These are phyloP conservation scores for Colletotrichum falcatum DNA, from an alignment of 2,329 filamentous ascomycete genomes.

Conservation along the genomic window DNA sequence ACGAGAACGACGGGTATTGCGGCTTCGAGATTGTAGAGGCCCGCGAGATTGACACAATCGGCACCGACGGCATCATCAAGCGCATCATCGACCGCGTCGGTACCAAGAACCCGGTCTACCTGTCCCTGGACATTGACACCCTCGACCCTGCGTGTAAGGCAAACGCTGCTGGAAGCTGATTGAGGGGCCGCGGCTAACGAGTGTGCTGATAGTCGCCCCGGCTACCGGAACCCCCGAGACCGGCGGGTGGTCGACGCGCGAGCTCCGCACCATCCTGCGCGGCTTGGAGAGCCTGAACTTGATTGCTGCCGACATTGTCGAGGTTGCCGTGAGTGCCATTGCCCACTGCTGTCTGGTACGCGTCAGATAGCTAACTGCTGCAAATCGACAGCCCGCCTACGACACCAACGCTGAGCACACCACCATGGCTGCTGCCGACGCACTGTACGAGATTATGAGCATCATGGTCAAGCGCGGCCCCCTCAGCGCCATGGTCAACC, in stretches of 20 bases:
- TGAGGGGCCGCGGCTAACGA: constrained; percentile 24
- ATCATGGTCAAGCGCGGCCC: constrained; percentile 86
- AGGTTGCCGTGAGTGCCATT: constrained; percentile 67
- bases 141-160: constrained; percentile 78
- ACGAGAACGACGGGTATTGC: constrained; percentile 87
- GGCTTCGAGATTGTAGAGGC: constrained; percentile 87
- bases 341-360: neutral
- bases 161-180: neutral
- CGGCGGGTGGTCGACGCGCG: constrained; percentile 79
- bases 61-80: constrained; percentile 79
- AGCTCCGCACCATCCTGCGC: constrained; percentile 77
- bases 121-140: constrained; percentile 89
- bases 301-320: constrained; percentile 78
- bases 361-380: neutral
- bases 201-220: constrained; percentile 66
- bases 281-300: constrained; percentile 77
- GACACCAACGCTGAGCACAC: constrained; percentile 79
- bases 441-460: constrained; percentile 82
- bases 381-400: constrained; percentile 65
- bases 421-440: constrained; percentile 79
- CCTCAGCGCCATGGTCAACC: constrained; percentile 57
- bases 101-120: constrained; percentile 79
- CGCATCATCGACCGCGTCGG: constrained; percentile 82
- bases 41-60: constrained; percentile 64
- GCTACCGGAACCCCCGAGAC: constrained; percentile 82